Evolutionary conservation across 2,329 filamentous ascomycete genomes (phyloP).

Genomic region (Mariannaea sp.): DNA sequence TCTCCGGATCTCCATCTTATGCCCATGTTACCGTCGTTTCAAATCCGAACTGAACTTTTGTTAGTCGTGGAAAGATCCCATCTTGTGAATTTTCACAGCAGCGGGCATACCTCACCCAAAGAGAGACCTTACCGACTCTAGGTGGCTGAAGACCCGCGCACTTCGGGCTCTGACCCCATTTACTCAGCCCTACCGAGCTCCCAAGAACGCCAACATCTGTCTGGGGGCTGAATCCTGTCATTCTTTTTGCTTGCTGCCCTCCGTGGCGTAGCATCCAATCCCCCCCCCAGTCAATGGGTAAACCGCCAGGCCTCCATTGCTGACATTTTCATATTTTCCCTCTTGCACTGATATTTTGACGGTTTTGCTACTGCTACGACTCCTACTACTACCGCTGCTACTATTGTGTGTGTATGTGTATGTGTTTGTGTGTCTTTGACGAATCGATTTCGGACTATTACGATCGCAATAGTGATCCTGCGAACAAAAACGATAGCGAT

Average conservation of each 20-base stretch:
- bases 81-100: conserved; percentile 18
- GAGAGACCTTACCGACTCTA: conserved; percentile 21
- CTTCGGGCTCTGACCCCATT: conserved; percentile 28
- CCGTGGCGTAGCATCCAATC: conserved; percentile 37
- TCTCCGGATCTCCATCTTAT: conserved; percentile 17
- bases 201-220: conserved; percentile 14
- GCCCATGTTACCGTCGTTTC: conserved; percentile 12
- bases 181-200: conserved; percentile 34
- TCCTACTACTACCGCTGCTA: background rate
- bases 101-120: conserved; percentile 23
- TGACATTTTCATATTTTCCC: conserved; percentile 27
- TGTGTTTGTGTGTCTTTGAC: no score
- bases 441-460: background rate
- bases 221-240: conserved; percentile 20
- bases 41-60: conserved; percentile 15
- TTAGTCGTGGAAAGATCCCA: conserved; percentile 6
- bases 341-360: conserved; percentile 12
- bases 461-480: no score
- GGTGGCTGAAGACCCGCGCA: background rate
- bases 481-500: background rate
- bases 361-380: background rate
- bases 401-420: no score
- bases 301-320: conserved; percentile 35
- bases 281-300: conserved; percentile 26
- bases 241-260: conserved; percentile 34